phyloP scores from a whole-genome alignment of 176 grass and related monocot species.

The Raddia guianensis region DNA sequence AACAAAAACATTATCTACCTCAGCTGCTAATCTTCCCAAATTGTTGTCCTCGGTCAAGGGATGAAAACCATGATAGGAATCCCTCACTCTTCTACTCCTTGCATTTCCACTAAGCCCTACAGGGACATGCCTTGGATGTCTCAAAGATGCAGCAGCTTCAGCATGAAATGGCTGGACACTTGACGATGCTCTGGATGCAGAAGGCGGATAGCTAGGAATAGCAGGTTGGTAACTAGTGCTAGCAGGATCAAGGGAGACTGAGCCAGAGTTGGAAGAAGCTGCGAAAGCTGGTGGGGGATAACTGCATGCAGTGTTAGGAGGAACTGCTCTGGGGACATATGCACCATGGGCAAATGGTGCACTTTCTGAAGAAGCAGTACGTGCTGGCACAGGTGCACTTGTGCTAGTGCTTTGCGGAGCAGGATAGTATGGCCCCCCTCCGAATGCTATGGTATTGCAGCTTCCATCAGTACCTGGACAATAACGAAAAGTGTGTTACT shows the following conservation, averaged over 20 bases:
- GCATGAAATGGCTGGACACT: slow-evolving; percentile 45
- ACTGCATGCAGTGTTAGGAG: slow-evolving; percentile 28
- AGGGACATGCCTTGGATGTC: slow-evolving; percentile 49
- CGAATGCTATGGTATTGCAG: slow-evolving; percentile 34
- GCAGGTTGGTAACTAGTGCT: slow-evolving; percentile 37
- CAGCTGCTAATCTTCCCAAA: slow-evolving; percentile 47
- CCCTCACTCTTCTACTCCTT: slow-evolving; percentile 64
- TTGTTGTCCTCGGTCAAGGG: slow-evolving; percentile 54
- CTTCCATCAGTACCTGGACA: slow-evolving; percentile 26
- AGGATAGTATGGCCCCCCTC: slow-evolving; percentile 50
- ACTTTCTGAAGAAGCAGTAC: slow-evolving; percentile 35
- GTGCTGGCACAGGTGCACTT: slow-evolving; percentile 39
- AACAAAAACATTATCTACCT: slow-evolving; percentile 49
- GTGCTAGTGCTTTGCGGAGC: slow-evolving; percentile 44
- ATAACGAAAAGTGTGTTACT: not conserved
- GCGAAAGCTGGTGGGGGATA: slow-evolving; percentile 45
- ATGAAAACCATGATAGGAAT: slow-evolving; percentile 56
- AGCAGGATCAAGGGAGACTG: slow-evolving; percentile 37
- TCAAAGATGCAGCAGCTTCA: slow-evolving; percentile 47
- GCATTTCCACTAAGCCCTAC: slow-evolving; percentile 36
- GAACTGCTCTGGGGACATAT: slow-evolving; percentile 45
- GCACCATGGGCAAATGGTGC: slow-evolving; percentile 35
- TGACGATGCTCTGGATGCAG: slow-evolving; percentile 42
- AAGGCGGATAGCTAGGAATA: slow-evolving; percentile 31
- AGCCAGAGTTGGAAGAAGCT: slow-evolving; percentile 30